Evolutionary conservation across 2,329 filamentous ascomycete species (phyloP), one percentile per base, ranked within the genome.

Genomic region (Lasiodiplodia sp.): DNA sequence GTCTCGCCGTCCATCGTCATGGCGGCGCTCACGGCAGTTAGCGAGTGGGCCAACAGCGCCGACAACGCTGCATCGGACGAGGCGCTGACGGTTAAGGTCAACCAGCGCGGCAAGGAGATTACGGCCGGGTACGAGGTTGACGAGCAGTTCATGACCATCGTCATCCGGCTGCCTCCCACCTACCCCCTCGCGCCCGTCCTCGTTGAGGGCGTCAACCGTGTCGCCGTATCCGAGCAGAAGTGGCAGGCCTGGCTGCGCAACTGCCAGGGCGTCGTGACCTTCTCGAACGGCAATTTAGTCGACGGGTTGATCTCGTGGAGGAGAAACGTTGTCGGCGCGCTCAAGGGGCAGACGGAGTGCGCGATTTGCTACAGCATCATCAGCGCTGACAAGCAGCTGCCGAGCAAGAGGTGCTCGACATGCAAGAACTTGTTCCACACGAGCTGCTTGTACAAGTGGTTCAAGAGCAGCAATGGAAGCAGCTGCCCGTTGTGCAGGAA

Each of bases 361-460:
- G 93, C 96, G 11, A 98, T 98, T 77, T 98, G 95, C 84, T 98
- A 98, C 83, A 94, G 91, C 69, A 94, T 99, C 76, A 93, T 99
- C 71, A 93, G 93, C 21, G 89, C 88, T 8, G 94, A 97, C 79
- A 92, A 92, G 84, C 91, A 92, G 79, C 88, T 97, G 79, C 96
- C 96, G 0, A 95, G 96, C 79, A 98, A 98, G 85, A 86, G 88
- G 67, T 99, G 96, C 79, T 85, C 87, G 57, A 98, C 95, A 1
- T 99, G 96, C 86, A 95, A 94, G 84, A 95, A 99, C 80, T 83
- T 92, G 66, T 99, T 98, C 84, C 96, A 99, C 80, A 87, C 91
- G 0, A 88, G 88, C 2, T 99, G 96, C 82, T 81, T 99, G 81
- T 97, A 93, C 83, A 94, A 95, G 81, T 99, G 96, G 96, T 98